These are phyloP conservation scores for Westerdykella sp. DNA, from an alignment of 2,329 filamentous ascomycete genomes.

Conservation along the genomic window DNA sequence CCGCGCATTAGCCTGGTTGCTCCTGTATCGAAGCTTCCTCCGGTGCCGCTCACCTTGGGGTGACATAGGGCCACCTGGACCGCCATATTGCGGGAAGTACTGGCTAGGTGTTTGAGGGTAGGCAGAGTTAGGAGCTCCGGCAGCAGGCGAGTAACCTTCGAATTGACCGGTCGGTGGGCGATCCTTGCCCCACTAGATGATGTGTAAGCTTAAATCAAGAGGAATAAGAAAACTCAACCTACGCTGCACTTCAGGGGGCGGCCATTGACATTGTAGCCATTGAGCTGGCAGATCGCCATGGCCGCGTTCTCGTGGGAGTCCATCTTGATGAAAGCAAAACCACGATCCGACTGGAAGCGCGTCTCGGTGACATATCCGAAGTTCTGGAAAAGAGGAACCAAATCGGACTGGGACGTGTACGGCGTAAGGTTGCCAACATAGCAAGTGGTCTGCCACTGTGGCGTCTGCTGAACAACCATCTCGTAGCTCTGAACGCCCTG, in stretches of 20 bases:
- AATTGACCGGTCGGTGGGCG: conserved; percentile 79
- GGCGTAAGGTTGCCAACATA: conserved; percentile 97
- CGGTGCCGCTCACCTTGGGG: conserved; percentile 46
- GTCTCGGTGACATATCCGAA: conserved; percentile 97
- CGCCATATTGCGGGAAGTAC: conserved; percentile 93
- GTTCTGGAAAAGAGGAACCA: conserved; percentile 97
- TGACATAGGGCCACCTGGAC: conserved; percentile 57
- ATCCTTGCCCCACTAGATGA: conserved; percentile 90
- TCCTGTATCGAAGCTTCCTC: conserved; percentile 33
- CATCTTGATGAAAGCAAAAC: conserved; percentile 99
- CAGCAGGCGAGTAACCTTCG: conserved; percentile 72
- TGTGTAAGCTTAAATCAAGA: conserved; percentile 21
- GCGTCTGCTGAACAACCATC: conserved; percentile 91
- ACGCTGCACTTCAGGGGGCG: conserved; percentile 97
- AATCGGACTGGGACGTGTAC: conserved; percentile 92
- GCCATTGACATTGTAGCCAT: conserved; percentile 96
- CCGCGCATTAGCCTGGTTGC: conserved; percentile 34
- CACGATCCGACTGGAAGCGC: conserved; percentile 93
- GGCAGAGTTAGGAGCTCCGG: conserved; percentile 58
- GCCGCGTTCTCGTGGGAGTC: conserved; percentile 96
- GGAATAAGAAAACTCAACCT: conserved; percentile 45
- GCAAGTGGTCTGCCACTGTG: conserved; percentile 95
- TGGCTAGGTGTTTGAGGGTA: conserved; percentile 72
- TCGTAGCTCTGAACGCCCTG: conserved; percentile 97
- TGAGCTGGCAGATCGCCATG: conserved; percentile 97